phyloP scores from a whole-genome alignment of 177 flowering plant species.

The Vitis hybrid region DNA sequence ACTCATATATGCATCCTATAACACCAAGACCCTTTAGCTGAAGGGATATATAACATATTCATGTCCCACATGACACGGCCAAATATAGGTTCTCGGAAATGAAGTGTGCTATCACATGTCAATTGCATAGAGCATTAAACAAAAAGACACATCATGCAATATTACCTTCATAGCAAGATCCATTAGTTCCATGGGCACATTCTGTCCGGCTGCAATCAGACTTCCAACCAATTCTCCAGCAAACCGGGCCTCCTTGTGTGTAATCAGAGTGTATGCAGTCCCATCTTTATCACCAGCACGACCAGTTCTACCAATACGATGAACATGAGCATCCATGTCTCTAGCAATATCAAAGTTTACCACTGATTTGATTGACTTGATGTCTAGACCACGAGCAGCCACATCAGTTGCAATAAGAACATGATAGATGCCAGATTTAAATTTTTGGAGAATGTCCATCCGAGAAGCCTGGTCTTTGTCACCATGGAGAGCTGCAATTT shows the following conservation, averaged over 20 bases:
- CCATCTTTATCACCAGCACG: slow-evolving; percentile 99
- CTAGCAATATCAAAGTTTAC: slow-evolving; percentile 93
- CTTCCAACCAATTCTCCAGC: slow-evolving; percentile 95
- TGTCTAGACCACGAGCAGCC: slow-evolving; percentile 98
- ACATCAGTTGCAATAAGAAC: slow-evolving; percentile 97
- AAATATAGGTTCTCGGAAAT: background rate
- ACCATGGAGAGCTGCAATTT: slow-evolving; percentile 95
- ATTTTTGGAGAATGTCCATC: slow-evolving; percentile 82
- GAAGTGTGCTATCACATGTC: background rate
- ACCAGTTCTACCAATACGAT: slow-evolving; percentile 98
- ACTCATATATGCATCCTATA: background rate
- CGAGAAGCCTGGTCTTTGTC: slow-evolving; percentile 97
- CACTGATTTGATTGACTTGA: slow-evolving; percentile 89
- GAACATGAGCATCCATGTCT: slow-evolving; percentile 99
- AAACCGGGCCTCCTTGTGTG: slow-evolving; percentile 91
- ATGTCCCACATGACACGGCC: background rate
- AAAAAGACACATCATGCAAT: background rate
- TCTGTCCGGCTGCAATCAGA: slow-evolving; percentile 97
- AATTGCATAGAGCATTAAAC: background rate
- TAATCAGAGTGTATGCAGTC: slow-evolving; percentile 82
- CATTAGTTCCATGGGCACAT: slow-evolving; percentile 81
- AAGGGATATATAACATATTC: background rate
- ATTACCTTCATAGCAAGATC: slow-evolving; percentile 99
- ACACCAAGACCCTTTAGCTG: background rate
- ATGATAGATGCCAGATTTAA: slow-evolving; percentile 78